Percentiles rank a stretch among this genome's conserved stretches.
phyloP scores from a whole-genome alignment of 208 protist species.

The Angomonas ambiguus region DNA sequence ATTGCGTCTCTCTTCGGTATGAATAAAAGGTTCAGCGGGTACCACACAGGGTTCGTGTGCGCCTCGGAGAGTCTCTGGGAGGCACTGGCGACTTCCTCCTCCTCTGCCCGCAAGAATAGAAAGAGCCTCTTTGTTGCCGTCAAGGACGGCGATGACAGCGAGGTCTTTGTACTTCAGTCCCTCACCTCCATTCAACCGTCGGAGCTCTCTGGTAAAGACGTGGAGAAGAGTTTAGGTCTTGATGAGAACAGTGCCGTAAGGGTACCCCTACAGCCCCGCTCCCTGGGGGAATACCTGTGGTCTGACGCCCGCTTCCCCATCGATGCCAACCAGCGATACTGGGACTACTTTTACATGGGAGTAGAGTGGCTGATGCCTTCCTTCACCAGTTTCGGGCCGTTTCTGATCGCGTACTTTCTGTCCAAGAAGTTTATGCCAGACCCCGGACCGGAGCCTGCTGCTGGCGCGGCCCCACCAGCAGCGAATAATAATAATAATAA shows the following conservation, averaged over 20 bases:
- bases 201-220: conserved; percentile 26
- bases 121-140: conserved; percentile 32
- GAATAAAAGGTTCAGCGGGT: conserved; percentile 37
- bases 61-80: conserved; percentile 37
- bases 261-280: conserved; percentile 10
- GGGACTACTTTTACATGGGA: conserved; percentile 34
- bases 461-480: background rate
- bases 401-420: conserved; percentile 76
- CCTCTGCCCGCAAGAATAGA: background rate
- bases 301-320: conserved; percentile 45
- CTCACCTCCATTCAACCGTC: conserved; percentile 16
- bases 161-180: conserved; percentile 27
- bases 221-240: conserved; percentile 11
- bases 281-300: conserved; percentile 35
- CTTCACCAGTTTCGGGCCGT: conserved; percentile 43
- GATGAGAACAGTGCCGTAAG: background rate
- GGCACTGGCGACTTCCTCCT: conserved; percentile 6
- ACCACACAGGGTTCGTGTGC: conserved; percentile 66
- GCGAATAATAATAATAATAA: background rate
- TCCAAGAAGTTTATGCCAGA: conserved; percentile 43
- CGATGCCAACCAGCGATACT: conserved; percentile 37
- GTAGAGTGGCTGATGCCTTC: conserved; percentile 38
- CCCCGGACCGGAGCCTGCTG: conserved; percentile 17
- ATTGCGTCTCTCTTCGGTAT: conserved; percentile 20
- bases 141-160: conserved; percentile 54